These are phyloP conservation scores for Eucalyptus decipiens DNA, from an alignment of 345 rosid genomes.

Conservation along the genomic window DNA sequence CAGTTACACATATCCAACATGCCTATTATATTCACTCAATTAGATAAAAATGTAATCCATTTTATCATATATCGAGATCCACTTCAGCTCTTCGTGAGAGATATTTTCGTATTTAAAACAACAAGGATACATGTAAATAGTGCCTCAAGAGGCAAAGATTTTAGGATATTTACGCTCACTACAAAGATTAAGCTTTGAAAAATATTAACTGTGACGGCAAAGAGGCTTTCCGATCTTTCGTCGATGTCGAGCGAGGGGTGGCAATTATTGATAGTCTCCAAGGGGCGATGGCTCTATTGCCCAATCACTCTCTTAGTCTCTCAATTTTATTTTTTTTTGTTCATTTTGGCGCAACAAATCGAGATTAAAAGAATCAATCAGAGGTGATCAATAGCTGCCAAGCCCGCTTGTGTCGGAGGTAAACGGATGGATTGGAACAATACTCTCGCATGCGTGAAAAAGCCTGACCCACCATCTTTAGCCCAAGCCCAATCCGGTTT, in stretches of 20 bases:
- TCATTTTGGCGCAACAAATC: not conserved
- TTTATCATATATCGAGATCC: not conserved
- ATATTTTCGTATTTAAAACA: fast-evolving
- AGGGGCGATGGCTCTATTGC: not conserved
- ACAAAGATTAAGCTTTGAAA: not conserved
- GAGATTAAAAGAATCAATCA: not conserved
- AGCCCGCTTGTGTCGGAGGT: fast-evolving
- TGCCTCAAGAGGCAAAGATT: not conserved
- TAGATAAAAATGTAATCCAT: fast-evolving
- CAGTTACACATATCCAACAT: not conserved
- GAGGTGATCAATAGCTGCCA: not conserved
- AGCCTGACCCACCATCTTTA: not conserved
- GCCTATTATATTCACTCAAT: not conserved
- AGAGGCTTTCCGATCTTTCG: not conserved
- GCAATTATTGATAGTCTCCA: not conserved
- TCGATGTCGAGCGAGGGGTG: not conserved
- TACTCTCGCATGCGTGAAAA: not conserved
- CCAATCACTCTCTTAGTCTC: not conserved
- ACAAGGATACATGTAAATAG: not conserved
- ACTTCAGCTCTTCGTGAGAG: not conserved
- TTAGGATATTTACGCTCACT: not conserved
- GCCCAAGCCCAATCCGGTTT: not conserved
- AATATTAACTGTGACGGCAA: not conserved
- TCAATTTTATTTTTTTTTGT: not conserved
- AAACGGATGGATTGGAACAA: not conserved